These are phyloP conservation scores for Beauveria medogensis DNA, from an alignment of 2,329 filamentous ascomycete species.

Conservation along the genomic window DNA sequence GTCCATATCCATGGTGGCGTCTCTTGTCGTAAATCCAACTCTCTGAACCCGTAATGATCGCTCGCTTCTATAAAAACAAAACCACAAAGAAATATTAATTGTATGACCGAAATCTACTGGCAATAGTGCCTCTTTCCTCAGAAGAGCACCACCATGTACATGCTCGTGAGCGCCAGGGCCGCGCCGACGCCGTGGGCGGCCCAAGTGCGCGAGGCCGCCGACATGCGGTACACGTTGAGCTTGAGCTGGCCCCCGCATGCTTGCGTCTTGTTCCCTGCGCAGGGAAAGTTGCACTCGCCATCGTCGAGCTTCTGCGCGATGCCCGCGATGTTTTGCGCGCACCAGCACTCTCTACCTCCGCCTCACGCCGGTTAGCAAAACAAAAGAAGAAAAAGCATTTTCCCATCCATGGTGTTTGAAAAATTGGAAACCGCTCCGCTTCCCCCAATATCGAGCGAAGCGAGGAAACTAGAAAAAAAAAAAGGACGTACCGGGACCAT, in stretches of 20 bases:
- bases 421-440: too few relatives aligned
- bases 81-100: too few relatives aligned
- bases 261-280: conserved; percentile 42
- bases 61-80: not conserved
- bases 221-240: conserved; percentile 35
- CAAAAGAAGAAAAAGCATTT: not conserved
- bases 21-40: not conserved
- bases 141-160: not conserved
- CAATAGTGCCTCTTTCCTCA: not conserved
- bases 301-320: conserved; percentile 40
- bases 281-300: conserved; percentile 40
- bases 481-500: conserved; percentile 35
- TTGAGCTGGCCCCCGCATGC: conserved; percentile 47
- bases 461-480: not conserved
- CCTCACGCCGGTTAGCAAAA: not conserved
- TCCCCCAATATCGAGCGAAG: not conserved
- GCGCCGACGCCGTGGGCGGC: not conserved
- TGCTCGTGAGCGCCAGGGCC: not conserved
- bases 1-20: not conserved
- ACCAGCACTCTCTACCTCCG: conserved; percentile 49
- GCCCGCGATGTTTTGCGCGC: conserved; percentile 39
- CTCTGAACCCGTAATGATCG: not conserved
- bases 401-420: not conserved
- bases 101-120: too few relatives aligned
- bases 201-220: conserved; percentile 7